Evolutionary conservation across 148 eudicot genomes (phyloP).

Genomic region (Heliamphora exappendiculata): DNA sequence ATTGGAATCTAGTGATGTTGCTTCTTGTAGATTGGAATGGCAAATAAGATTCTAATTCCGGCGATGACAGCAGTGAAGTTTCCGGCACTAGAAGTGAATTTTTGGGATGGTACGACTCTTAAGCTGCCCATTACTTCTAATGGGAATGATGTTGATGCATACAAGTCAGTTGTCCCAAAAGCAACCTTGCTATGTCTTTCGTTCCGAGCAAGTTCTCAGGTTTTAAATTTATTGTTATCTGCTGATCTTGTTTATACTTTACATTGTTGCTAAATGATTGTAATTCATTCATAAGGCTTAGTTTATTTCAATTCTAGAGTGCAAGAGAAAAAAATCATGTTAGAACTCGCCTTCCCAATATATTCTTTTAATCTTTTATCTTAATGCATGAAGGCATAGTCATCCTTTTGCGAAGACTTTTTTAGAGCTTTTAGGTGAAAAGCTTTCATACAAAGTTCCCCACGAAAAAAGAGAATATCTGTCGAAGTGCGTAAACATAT

Average conservation of each 20-base stretch:
- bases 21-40: conserved; percentile 56
- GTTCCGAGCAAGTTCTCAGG: conserved; percentile 90
- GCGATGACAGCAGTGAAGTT: conserved; percentile 78
- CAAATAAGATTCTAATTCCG: conserved; percentile 68
- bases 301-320: not conserved
- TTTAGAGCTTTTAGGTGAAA: not conserved
- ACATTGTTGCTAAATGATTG: not conserved
- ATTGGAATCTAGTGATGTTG: conserved; percentile 16
- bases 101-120: conserved; percentile 48
- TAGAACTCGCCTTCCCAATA: not conserved
- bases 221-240: conserved; percentile 12
- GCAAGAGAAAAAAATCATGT: not conserved
- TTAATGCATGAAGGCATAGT: not conserved
- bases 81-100: conserved; percentile 61
- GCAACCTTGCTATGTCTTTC: conserved; percentile 72
- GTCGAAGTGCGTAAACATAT: not conserved
- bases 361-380: not conserved
- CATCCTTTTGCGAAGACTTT: not conserved
- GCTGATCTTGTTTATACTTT: not conserved
- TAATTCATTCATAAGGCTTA: not conserved
- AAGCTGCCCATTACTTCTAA: conserved; percentile 52
- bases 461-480: not conserved
- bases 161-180: conserved; percentile 41
- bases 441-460: not conserved
- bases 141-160: conserved; percentile 29